Percentiles rank a stretch among this genome's conserved stretches.
Evolutionary conservation across 75 land plant species (phyloP).

Genomic region (Selaginella tamariscina): DNA sequence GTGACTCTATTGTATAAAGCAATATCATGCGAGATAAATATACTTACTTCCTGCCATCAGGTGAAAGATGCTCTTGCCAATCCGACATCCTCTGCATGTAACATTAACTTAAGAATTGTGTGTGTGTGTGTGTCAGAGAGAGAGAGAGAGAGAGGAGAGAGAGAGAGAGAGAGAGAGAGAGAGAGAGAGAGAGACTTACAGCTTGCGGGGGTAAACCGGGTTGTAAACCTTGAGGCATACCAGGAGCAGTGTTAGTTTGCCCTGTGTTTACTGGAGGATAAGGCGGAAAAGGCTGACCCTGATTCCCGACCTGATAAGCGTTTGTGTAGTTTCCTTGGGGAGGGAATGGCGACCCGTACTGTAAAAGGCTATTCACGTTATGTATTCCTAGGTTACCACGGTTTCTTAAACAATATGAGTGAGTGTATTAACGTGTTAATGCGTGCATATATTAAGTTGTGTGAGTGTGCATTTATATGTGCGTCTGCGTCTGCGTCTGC

Average conservation of each 20-base stretch:
- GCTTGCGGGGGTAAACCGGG: background rate
- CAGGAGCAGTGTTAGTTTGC: background rate
- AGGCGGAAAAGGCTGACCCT: background rate
- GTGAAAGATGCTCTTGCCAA: background rate
- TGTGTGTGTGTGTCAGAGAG: no score
- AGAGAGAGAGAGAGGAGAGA: background rate
- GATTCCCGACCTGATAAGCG: slow-evolving; percentile 1
- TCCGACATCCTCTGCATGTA: background rate
- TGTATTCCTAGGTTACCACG: no score
- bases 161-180: background rate
- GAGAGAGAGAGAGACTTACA: background rate
- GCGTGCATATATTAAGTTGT: no score
- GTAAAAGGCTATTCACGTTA: no score
- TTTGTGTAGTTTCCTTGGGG: background rate
- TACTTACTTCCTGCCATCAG: background rate
- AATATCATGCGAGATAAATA: no score
- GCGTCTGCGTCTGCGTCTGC: no score
- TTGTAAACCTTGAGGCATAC: background rate
- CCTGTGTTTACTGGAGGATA: slow-evolving; percentile 1
- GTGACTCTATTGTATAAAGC: no score
- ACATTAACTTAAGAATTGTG: background rate
- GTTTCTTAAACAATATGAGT: no score
- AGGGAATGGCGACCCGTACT: background rate
- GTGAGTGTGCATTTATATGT: no score
- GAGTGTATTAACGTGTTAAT: no score